These are phyloP conservation scores for Colletotrichum tabaci DNA, from an alignment of 2,329 filamentous ascomycete species.

Conservation along the genomic window DNA sequence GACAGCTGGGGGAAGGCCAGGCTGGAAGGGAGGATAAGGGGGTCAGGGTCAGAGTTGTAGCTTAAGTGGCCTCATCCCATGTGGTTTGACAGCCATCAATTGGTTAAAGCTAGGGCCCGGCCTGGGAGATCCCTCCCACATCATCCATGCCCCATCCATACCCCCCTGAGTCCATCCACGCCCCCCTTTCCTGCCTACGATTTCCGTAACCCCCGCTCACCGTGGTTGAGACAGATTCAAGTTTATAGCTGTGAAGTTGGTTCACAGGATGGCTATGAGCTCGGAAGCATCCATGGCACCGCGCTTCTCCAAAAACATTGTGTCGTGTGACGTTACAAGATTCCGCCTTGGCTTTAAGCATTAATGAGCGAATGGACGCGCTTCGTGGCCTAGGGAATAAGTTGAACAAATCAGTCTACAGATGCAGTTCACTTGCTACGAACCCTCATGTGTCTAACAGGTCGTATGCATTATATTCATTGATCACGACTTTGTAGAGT, in stretches of 20 bases:
- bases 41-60: slow-evolving; percentile 51
- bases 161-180: slow-evolving; percentile 21
- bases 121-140: slow-evolving; percentile 15
- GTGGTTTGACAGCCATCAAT: slow-evolving; percentile 38
- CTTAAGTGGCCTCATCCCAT: slow-evolving; percentile 56
- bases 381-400: too few species aligned
- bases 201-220: slow-evolving; percentile 21
- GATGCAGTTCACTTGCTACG: too few species aligned
- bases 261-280: too few species aligned
- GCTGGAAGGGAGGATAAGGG: slow-evolving; percentile 42
- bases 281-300: too few species aligned
- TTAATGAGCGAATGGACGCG: neutral
- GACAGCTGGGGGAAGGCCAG: slow-evolving; percentile 40
- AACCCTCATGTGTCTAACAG: too few species aligned
- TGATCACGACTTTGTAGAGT: too few species aligned
- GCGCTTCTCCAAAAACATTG: too few species aligned
- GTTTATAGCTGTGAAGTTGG: too few species aligned
- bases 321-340: too few species aligned
- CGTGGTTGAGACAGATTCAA: neutral
- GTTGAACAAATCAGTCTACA: too few species aligned
- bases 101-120: slow-evolving; percentile 36
- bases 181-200: slow-evolving; percentile 25
- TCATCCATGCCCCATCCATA: neutral
- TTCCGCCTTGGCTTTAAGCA: too few species aligned
- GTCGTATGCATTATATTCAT: too few species aligned